Base-by-base conservation (phyloP, 176 grass and related monocot genomes). In the Otatea glauca region DNA sequence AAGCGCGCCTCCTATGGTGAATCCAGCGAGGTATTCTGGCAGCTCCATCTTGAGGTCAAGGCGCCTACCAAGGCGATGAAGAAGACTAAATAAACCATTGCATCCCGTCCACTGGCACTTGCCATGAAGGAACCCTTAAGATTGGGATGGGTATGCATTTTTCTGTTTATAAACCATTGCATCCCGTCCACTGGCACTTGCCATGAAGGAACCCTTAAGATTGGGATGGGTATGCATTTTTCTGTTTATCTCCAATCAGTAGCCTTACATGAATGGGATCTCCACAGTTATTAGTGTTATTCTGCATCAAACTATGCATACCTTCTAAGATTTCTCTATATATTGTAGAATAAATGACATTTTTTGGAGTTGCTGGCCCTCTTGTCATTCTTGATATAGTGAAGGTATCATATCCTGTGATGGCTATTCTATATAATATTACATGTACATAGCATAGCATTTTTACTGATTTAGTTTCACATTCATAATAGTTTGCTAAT, bases 381-480 rank as follows among this genome's bases (percentile, higher is more conserved):
- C 86, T 94, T 48, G 92, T 94, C 68, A 94, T 94, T 67, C 81
- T 94, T 85, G 92, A 94, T 4, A 94, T 91, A 94, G 92, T 94
- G 60, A 94, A 94, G 89, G 92, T 94, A 84, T 50, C 29, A 41
- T 74, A 62, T 65, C 7, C n/a, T n/a, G n/a, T n/a, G n/a, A n/a
- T n/a, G n/a, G n/a, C n/a, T n/a, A n/a, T n/a, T n/a, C n/a, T n/a
- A 53, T 59, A 20, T 21, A 21, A 1, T 68, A n/a, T 69, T 43
- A 43, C 67, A 43, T 69, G 3, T 11, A 12, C 20, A 69, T 55
- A 70, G n/a, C n/a, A n/a, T n/a, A n/a, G 16, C 37, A 11, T 1
- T 29, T 44, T 81, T 17, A 5, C 5, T 81, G 15, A 59, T 81
- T 70, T 43, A n/a, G 15, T 9, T n/a, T 43, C 67, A 43, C 67